These are phyloP conservation scores for Trifolium subterraneum DNA, from an alignment of 306 rosid genomes.

Conservation along the genomic window DNA sequence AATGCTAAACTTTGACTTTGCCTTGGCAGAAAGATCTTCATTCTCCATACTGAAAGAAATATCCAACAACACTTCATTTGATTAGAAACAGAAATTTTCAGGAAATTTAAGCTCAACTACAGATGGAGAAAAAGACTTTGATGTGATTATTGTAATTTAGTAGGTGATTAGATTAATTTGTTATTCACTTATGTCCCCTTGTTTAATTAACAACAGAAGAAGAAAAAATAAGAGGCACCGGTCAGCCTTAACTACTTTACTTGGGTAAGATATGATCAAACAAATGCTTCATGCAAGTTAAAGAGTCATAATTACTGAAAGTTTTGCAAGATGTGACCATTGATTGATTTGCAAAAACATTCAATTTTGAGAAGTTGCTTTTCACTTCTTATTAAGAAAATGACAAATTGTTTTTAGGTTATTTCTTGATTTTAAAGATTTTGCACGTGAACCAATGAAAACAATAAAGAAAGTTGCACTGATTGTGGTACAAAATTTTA, in stretches of 20 bases:
- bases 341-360: background rate
- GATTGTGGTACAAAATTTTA: background rate
- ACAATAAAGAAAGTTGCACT: background rate
- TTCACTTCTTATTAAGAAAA: background rate
- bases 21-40: slow-evolving; percentile 89
- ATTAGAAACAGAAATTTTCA: slow-evolving; percentile 30
- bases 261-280: slow-evolving; percentile 15
- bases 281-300: slow-evolving; percentile 3
- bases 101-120: slow-evolving; percentile 10
- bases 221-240: slow-evolving; percentile 20
- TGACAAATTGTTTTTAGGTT: background rate
- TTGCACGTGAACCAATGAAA: slow-evolving; percentile 6
- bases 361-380: background rate
- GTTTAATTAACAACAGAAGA: background rate
- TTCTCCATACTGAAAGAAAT: slow-evolving; percentile 70
- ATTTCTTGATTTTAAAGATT: background rate
- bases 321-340: slow-evolving; percentile 18
- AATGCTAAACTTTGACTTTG: slow-evolving; percentile 86
- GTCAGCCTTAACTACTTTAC: slow-evolving; percentile 18
- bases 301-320: slow-evolving; percentile 8
- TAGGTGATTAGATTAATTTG: background rate
- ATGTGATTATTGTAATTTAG: background rate
- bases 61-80: slow-evolving; percentile 32
- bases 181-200: background rate
- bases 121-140: background rate